Conservation (phyloP, 257 asterid species). For the Jasminum sambac region DNA sequence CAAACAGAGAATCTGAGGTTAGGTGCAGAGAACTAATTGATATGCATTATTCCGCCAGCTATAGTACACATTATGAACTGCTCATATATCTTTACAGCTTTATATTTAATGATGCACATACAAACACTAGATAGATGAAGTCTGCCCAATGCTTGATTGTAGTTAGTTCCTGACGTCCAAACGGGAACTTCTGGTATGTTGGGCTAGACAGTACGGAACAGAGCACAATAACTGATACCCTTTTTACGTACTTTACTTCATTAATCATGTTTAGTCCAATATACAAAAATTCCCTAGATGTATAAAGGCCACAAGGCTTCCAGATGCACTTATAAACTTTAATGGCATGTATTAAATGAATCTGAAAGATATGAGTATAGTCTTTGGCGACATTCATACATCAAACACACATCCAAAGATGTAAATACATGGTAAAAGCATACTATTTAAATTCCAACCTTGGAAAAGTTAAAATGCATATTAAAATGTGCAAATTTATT, state of each 20-base stretch:
- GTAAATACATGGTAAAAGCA: not conserved
- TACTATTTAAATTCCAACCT: not conserved
- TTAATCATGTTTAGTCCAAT: not conserved
- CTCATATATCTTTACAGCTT: not conserved
- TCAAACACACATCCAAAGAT: not conserved
- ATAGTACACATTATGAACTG: not conserved
- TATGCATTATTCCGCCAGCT: not conserved
- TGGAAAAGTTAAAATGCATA: not conserved
- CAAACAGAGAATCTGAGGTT: constrained; percentile 26
- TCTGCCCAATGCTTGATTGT: not conserved
- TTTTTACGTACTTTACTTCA: not conserved
- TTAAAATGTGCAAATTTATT: not conserved
- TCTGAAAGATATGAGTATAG: not conserved
- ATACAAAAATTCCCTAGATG: not conserved
- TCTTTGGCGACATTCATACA: not conserved
- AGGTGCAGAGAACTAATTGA: constrained; percentile 13
- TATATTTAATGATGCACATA: not conserved
- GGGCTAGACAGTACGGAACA: not conserved
- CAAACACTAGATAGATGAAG: not conserved
- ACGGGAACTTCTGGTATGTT: not conserved
- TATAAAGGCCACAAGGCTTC: not conserved
- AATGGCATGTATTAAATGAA: not conserved
- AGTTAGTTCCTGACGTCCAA: not conserved
- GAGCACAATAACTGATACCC: not conserved
- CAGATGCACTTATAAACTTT: not conserved